Conservation (phyloP, 2,329 filamentous ascomycete genomes). For the Gnomoniopsis sp. region DNA sequence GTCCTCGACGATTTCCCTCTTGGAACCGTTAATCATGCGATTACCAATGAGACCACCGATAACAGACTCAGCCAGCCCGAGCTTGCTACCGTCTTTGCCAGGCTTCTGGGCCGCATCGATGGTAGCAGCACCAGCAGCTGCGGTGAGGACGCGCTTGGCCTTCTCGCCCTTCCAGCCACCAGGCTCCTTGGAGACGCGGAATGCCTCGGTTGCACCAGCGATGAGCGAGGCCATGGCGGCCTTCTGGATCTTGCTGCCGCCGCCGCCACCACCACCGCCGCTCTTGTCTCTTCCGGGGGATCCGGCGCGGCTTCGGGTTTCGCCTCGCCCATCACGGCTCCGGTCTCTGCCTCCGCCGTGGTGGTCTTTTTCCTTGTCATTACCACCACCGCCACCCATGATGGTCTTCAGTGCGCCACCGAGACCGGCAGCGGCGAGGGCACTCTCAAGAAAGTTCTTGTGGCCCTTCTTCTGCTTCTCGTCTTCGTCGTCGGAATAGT, state of each 20-base stretch:
- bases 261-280: conserved; percentile 42
- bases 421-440: conserved; percentile 58
- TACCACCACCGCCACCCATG: conserved; percentile 44
- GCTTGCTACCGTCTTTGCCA: conserved; percentile 73
- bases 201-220: conserved; percentile 87
- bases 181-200: conserved; percentile 83
- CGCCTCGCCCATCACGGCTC: conserved; percentile 41
- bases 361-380: conserved; percentile 31
- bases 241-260: conserved; percentile 67
- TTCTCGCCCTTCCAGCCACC: conserved; percentile 90
- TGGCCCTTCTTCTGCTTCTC: conserved; percentile 57
- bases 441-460: conserved; percentile 63
- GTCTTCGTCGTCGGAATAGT: conserved; percentile 55
- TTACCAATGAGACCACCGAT: conserved; percentile 85
- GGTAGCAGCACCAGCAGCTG: conserved; percentile 79
- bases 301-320: conserved; percentile 49
- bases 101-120: conserved; percentile 76
- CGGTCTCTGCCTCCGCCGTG: conserved; percentile 15
- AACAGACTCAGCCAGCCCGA: conserved; percentile 81
- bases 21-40: conserved; percentile 77
- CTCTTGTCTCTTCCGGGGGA: conserved; percentile 44
- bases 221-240: conserved; percentile 88
- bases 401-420: conserved; percentile 60
- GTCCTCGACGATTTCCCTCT: conserved; percentile 62
- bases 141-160: conserved; percentile 86